Conservation (phyloP, 2,329 filamentous ascomycete species). For the Curvularia eragrostidis region DNA sequence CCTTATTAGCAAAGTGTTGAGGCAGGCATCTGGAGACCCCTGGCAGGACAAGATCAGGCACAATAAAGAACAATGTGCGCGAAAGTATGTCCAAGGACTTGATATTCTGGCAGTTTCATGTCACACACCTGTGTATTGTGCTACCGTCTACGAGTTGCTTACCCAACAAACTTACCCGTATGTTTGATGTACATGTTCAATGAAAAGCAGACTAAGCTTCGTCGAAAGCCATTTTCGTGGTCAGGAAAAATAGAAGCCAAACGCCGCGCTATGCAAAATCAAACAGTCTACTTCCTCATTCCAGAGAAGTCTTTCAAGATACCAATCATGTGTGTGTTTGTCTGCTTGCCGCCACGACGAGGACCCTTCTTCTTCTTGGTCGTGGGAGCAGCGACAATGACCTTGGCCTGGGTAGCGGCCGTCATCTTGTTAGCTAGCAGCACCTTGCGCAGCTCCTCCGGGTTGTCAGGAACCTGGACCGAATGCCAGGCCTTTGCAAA, state of each 20-base stretch:
- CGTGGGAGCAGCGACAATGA: conserved; percentile 61
- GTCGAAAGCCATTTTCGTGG: not conserved
- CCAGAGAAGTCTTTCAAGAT: conserved; percentile 77
- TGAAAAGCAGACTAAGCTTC: not conserved
- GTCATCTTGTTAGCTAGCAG: conserved; percentile 80
- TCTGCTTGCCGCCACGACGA: conserved; percentile 78
- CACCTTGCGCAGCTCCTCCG: conserved; percentile 78
- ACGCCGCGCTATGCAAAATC: conserved; percentile 45
- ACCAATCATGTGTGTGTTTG: conserved; percentile 85
- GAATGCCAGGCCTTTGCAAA: conserved; percentile 85
- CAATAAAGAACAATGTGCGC: not conserved
- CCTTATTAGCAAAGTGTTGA: too few relatives aligned
- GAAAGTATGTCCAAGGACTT: not conserved
- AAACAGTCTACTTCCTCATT: conserved; percentile 44
- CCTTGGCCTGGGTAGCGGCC: conserved; percentile 81
- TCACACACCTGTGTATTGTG: not conserved
- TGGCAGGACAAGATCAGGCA: not conserved
- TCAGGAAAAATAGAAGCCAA: conserved; percentile 12
- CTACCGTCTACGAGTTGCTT: not conserved
- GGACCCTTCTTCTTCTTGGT: conserved; percentile 79
- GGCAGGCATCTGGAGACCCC: too few relatives aligned
- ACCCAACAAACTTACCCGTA: not conserved
- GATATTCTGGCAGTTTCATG: too few relatives aligned
- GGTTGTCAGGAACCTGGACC: conserved; percentile 72
- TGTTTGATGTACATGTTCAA: not conserved